These are phyloP conservation scores for Rhizopogon roseolus DNA, from an alignment of 768 basidiomycete species.

Conservation along the genomic window DNA sequence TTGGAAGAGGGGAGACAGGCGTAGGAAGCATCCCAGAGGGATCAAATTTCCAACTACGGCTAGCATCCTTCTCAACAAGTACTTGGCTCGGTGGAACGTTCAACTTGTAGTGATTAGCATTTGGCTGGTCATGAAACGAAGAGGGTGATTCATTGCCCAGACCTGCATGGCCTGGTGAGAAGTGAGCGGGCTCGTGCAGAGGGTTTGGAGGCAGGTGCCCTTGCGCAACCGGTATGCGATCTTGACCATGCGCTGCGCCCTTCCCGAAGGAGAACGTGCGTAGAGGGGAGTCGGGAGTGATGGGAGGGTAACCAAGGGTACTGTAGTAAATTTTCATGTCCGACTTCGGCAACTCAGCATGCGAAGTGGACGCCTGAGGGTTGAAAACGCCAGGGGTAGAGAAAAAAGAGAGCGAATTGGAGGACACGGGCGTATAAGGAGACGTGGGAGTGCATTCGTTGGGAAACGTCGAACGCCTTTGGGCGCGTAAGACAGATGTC, in stretches of 20 bases:
- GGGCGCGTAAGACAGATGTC: not conserved
- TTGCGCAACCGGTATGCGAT: not conserved
- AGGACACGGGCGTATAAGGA: not conserved
- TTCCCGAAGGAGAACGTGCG: not conserved
- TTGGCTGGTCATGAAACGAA: not conserved
- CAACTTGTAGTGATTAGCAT: not conserved
- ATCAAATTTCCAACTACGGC: not conserved
- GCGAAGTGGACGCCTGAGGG: not conserved
- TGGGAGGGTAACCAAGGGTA: not conserved
- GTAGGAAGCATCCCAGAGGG: not conserved
- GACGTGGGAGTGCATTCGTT: not conserved
- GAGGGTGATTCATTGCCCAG: not conserved
- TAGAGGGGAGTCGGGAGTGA: not conserved
- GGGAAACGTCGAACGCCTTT: not conserved
- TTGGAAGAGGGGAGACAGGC: not conserved
- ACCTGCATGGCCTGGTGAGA: not conserved
- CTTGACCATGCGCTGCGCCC: too few species aligned
- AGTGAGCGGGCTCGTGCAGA: too few species aligned
- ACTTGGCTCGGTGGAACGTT: not conserved
- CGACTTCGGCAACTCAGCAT: not conserved
- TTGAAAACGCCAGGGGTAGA: not conserved
- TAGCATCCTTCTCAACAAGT: not conserved
- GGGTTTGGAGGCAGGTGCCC: not conserved
- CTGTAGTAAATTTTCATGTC: not conserved
- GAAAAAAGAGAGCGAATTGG: not conserved